Percentiles rank a stretch among this genome's conserved stretches.
These are phyloP conservation scores for Solanum raphanifolium DNA, from an alignment of 257 asterid genomes.

Conservation along the genomic window DNA sequence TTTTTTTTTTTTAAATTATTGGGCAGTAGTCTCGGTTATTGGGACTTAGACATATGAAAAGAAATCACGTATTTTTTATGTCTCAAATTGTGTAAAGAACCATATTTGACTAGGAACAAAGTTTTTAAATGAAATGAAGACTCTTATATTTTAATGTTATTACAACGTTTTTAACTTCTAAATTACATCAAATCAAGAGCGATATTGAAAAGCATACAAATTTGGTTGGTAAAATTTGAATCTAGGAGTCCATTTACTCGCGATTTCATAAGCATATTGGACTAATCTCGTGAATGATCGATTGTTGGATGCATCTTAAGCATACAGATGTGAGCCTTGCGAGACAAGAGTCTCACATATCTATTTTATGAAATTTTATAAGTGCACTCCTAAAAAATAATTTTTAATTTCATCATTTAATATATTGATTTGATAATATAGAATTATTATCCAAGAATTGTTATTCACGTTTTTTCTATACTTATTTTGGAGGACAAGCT, in stretches of 20 bases:
- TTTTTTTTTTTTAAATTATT: too few relatives aligned
- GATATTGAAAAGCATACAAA: too few relatives aligned
- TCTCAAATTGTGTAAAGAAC: background rate
- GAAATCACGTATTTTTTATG: rapidly evolving
- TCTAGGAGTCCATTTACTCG: background rate
- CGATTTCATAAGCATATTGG: too few relatives aligned
- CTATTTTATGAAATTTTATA: background rate
- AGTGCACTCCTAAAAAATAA: rapidly evolving
- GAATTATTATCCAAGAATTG: background rate
- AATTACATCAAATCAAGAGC: background rate
- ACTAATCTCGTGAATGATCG: background rate
- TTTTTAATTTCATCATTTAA: background rate
- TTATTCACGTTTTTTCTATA: background rate
- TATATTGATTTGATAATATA: background rate
- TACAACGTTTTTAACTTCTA: background rate
- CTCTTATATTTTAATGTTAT: background rate
- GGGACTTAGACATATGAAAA: background rate
- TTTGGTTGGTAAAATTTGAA: background rate
- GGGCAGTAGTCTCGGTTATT: background rate
- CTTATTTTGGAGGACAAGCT: background rate
- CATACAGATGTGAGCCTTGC: background rate
- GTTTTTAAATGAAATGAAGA: background rate
- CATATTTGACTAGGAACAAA: background rate
- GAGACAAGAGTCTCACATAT: background rate
- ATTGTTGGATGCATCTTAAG: background rate